phyloP scores from a whole-genome alignment of 768 basidiomycete genomes.

The Pholiota conissans region DNA sequence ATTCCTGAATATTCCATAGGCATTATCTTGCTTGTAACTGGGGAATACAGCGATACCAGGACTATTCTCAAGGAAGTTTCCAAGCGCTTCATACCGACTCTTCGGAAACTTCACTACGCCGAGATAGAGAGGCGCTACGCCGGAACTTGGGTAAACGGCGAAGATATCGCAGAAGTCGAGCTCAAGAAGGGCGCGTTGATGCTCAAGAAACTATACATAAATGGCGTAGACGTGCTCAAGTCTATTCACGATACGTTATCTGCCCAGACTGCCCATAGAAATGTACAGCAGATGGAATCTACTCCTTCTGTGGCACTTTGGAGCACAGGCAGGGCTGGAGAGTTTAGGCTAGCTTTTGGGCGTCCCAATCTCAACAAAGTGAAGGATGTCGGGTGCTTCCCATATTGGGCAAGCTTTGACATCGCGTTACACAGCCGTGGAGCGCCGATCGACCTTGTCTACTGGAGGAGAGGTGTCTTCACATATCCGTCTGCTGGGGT shows the following conservation, averaged over 20 bases:
- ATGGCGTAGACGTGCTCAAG: slow-evolving; percentile 33
- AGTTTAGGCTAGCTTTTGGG: slow-evolving; percentile 37
- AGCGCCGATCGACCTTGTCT: slow-evolving; percentile 35
- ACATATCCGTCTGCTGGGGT: slow-evolving; percentile 36
- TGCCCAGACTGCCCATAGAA: background rate
- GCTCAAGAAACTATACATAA: slow-evolving; percentile 31
- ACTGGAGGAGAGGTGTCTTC: slow-evolving; percentile 32
- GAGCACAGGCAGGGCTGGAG: slow-evolving; percentile 35
- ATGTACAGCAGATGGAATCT: background rate
- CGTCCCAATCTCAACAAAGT: slow-evolving; percentile 26
- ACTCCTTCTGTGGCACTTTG: slow-evolving; percentile 29
- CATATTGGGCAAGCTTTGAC: slow-evolving; percentile 36
- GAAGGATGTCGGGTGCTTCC: slow-evolving; percentile 30
- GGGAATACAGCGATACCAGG: slow-evolving; percentile 30
- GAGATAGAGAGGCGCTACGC: slow-evolving; percentile 26
- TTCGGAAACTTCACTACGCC: slow-evolving; percentile 30
- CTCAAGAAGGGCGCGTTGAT: slow-evolving; percentile 30
- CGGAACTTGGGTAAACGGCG: slow-evolving; percentile 35
- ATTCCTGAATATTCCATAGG: slow-evolving; percentile 41
- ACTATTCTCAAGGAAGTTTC: slow-evolving; percentile 32
- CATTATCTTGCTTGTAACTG: slow-evolving; percentile 40
- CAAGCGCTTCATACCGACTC: slow-evolving; percentile 32
- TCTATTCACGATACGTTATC: slow-evolving; percentile 23
- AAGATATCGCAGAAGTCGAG: slow-evolving; percentile 26
- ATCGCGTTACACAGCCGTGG: slow-evolving; percentile 24